A percentile compares a stretch with the other conserved stretches of the same genome.
Conservation (phyloP, 192 early-diverging fungal species). For the Backusella circina region DNA sequence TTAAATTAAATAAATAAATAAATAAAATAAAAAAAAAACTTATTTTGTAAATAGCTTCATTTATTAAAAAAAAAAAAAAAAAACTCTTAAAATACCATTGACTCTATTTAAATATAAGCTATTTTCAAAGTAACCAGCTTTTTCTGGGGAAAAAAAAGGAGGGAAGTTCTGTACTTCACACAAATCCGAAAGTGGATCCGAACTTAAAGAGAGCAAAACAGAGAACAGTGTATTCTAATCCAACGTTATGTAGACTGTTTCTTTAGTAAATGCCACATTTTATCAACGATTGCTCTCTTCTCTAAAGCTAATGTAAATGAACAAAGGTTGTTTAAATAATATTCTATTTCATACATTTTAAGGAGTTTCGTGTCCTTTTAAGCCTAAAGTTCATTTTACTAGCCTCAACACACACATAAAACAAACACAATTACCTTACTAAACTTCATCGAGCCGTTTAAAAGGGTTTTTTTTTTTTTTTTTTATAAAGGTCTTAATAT, state of each 20-base stretch:
- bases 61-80: constrained; percentile 5
- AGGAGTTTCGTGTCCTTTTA: not conserved
- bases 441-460: not conserved
- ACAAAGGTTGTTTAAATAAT: no score
- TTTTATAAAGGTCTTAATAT: not conserved
- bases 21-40: not conserved
- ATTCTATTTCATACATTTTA: not conserved
- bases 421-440: not conserved
- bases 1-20: no score
- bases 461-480: not conserved
- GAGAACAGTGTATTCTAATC: not conserved
- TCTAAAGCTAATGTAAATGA: no score
- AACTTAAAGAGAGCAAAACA: not conserved
- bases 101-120: not conserved
- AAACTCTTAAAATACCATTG: not conserved
- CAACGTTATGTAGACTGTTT: not conserved
- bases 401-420: not conserved
- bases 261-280: no score
- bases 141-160: not conserved
- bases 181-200: not conserved
- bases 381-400: not conserved
- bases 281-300: no score
- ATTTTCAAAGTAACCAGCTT: not conserved
- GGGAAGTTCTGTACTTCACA: not conserved
- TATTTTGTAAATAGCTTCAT: not conserved